Evolutionary conservation across 495 filamentous ascomycete genomes (phyloP).

Genomic region (Penicillium pancosmium): DNA sequence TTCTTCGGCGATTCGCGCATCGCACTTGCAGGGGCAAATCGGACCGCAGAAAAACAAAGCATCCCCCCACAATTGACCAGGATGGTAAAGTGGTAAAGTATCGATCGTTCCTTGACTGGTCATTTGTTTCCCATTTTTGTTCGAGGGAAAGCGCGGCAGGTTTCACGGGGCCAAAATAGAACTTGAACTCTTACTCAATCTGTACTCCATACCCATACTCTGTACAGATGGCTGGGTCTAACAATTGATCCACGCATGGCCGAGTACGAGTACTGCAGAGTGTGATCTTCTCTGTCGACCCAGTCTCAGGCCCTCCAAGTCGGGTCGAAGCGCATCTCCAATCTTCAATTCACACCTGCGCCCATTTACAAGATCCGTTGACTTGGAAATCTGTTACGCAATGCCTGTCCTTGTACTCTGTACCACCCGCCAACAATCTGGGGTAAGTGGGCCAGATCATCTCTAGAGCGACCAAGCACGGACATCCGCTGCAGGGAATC

Average conservation of each 20-base stretch:
- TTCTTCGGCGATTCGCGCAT: conserved; percentile 7
- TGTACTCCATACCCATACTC: not conserved
- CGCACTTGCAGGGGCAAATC: conserved; percentile 14
- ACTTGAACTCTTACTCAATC: not conserved
- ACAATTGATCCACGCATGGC: no score
- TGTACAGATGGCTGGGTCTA: no score
- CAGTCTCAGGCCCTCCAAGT: not conserved
- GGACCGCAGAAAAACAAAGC: conserved; percentile 9
- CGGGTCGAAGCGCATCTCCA: not conserved
- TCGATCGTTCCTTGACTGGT: not conserved
- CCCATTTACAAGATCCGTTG: not conserved
- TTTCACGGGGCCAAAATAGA: conserved; percentile 1
- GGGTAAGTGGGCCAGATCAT: conserved; percentile 51
- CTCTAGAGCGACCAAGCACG: conserved; percentile 35
- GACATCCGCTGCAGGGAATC: conserved; percentile 43
- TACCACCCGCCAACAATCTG: conserved; percentile 35
- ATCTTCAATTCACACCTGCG: not conserved
- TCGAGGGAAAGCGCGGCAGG: conserved; percentile 15
- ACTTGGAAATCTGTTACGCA: conserved; percentile 8
- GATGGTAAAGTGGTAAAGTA: not conserved
- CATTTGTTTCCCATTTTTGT: not conserved
- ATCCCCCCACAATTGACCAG: conserved; percentile 8
- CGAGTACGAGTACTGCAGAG: no score
- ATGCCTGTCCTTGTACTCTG: conserved; percentile 5
- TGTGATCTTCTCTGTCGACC: no score